phyloP scores from a whole-genome alignment of 2,329 filamentous ascomycete genomes.

The Sporothrix dimorphospora region DNA sequence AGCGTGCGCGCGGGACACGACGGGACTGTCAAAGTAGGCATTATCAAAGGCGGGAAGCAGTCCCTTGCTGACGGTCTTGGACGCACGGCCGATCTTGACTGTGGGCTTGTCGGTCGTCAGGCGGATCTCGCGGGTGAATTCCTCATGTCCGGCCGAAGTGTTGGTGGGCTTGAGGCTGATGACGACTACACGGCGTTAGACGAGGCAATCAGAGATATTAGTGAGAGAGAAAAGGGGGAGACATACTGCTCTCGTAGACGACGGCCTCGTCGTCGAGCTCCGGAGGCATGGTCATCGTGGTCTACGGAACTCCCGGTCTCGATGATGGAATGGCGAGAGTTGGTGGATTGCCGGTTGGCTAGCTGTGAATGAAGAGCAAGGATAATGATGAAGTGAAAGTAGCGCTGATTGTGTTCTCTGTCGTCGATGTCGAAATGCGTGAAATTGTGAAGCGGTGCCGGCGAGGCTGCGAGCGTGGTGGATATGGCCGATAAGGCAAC shows the following conservation, averaged over 20 bases:
- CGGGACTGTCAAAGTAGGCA: conserved; percentile 70
- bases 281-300: background rate
- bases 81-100: conserved; percentile 49
- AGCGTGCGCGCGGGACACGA: conserved; percentile 72
- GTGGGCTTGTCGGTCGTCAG: conserved; percentile 37
- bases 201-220: background rate
- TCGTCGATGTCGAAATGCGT: too few relatives aligned
- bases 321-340: background rate
- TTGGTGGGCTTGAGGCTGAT: conserved; percentile 33
- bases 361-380: background rate
- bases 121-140: conserved; percentile 34
- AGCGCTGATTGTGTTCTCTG: too few relatives aligned
- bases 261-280: background rate
- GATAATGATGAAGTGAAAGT: background rate
- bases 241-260: conserved; percentile 21
- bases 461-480: background rate
- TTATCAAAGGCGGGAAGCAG: conserved; percentile 51
- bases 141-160: conserved; percentile 25
- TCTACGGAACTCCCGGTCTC: too few relatives aligned
- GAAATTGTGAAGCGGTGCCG: background rate
- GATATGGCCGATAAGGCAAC: background rate
- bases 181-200: conserved; percentile 32
- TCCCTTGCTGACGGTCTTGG: conserved; percentile 50
- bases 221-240: background rate
- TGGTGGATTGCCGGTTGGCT: background rate